Evolutionary conservation across 345 rosid species (phyloP).

Genomic region (Hypericum androsaemum): DNA sequence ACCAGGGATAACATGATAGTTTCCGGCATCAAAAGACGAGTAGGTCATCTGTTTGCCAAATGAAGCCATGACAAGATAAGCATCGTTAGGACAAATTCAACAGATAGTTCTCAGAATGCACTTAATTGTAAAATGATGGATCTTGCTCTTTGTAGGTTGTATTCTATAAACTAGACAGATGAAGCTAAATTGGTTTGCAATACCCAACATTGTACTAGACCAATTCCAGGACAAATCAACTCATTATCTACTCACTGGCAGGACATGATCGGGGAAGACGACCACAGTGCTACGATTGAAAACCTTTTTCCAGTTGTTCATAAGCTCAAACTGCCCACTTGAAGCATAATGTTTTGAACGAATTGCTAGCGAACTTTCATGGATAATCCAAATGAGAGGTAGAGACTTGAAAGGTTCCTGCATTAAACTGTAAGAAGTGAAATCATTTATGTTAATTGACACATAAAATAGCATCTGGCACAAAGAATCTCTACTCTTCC

Average conservation of each 20-base stretch:
- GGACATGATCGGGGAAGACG: constrained; percentile 65
- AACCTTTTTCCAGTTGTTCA: constrained; percentile 71
- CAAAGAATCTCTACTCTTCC: too few species aligned
- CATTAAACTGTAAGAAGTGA: constrained; percentile 63
- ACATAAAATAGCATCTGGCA: not conserved
- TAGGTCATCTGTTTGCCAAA: constrained; percentile 45
- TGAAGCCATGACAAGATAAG: too few species aligned
- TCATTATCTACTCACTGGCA: constrained; percentile 47
- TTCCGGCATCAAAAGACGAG: constrained; percentile 78
- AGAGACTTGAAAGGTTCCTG: constrained; percentile 92
- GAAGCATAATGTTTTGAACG: constrained; percentile 54
- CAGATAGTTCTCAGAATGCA: too few species aligned
- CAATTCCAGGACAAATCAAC: too few species aligned
- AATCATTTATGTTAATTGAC: constrained; percentile 25
- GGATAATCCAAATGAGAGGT: constrained; percentile 78
- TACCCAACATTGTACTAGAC: too few species aligned
- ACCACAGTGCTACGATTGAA: constrained; percentile 70
- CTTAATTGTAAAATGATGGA: too few species aligned
- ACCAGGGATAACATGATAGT: constrained; percentile 80
- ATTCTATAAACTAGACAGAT: too few species aligned
- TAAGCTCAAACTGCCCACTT: constrained; percentile 53
- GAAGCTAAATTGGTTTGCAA: too few species aligned
- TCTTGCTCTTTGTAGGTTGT: too few species aligned
- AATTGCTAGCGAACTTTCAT: constrained; percentile 58
- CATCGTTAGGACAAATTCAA: too few species aligned